Evolutionary conservation across 1,139 yeast species (phyloP).

Genomic region (Candida sanyaensis): DNA sequence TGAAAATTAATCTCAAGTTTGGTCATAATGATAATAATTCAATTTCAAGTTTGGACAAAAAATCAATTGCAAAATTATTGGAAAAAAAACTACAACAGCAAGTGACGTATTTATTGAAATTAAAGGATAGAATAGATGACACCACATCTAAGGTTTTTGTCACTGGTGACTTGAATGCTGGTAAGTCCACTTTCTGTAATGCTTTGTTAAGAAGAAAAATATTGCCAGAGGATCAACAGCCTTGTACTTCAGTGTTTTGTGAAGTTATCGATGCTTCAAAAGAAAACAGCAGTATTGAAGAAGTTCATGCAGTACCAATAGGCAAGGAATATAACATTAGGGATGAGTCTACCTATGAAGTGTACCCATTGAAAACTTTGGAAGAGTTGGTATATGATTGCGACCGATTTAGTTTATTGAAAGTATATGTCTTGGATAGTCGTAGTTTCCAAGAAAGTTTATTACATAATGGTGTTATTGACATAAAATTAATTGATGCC

Average conservation of each 20-base stretch:
- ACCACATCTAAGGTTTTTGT: slow-evolving; percentile 92
- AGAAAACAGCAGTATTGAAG: slow-evolving; percentile 75
- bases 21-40: slow-evolving; percentile 51
- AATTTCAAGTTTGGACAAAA: slow-evolving; percentile 57
- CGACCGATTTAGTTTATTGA: slow-evolving; percentile 70
- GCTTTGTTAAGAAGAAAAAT: slow-evolving; percentile 77
- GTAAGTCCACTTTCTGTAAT: slow-evolving; percentile 94
- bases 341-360: slow-evolving; percentile 67
- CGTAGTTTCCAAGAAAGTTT: slow-evolving; percentile 72
- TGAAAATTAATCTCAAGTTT: slow-evolving; percentile 64
- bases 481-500: slow-evolving; percentile 90
- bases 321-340: slow-evolving; percentile 51
- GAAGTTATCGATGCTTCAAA: slow-evolving; percentile 82
- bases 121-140: slow-evolving; percentile 85
- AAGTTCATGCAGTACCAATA: slow-evolving; percentile 88
- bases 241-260: slow-evolving; percentile 95
- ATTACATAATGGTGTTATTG: slow-evolving; percentile 87
- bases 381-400: slow-evolving; percentile 73
- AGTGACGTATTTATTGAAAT: slow-evolving; percentile 66
- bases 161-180: slow-evolving; percentile 96
- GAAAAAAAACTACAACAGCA: slow-evolving; percentile 65
- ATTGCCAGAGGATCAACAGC: slow-evolving; percentile 96
- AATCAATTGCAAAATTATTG: slow-evolving; percentile 63
- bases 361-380: slow-evolving; percentile 54
- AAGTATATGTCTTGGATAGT: slow-evolving; percentile 78